phyloP scores from a whole-genome alignment of 2,329 filamentous ascomycete species.

The Dothideomycetidae sp. region DNA sequence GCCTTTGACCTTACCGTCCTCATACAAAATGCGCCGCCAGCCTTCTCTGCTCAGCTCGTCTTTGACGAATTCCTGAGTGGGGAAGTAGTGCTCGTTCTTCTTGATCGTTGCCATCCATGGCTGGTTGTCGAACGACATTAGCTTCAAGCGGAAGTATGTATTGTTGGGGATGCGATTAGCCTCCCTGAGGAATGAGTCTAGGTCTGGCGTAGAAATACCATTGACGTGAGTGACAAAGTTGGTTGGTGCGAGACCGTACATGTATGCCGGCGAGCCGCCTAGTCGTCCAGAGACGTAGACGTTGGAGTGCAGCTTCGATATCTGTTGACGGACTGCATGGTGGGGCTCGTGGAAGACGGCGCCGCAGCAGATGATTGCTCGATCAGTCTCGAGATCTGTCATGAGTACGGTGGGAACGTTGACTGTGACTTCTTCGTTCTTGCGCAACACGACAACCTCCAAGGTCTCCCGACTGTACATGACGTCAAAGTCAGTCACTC shows the following conservation, averaged over 20 bases:
- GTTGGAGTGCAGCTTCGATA: constrained; percentile 88
- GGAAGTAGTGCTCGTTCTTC: constrained; percentile 96
- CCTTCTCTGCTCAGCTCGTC: constrained; percentile 37
- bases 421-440: constrained; percentile 63
- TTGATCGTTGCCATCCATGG: constrained; percentile 99
- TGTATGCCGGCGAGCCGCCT: constrained; percentile 69
- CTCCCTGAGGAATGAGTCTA: constrained; percentile 65
- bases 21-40: constrained; percentile 44
- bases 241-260: constrained; percentile 84
- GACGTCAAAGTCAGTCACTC: constrained; percentile 81
- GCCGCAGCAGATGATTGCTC: constrained; percentile 87
- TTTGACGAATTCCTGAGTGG: constrained; percentile 51
- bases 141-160: constrained; percentile 91
- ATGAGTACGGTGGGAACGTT: constrained; percentile 75
- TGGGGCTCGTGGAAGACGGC: constrained; percentile 87
- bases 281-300: constrained; percentile 86
- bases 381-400: constrained; percentile 80
- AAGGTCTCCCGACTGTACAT: constrained; percentile 86
- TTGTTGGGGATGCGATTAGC: constrained; percentile 87
- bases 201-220: constrained; percentile 66
- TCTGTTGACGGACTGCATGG: constrained; percentile 92
- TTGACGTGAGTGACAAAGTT: constrained; percentile 98
- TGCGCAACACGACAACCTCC: constrained; percentile 73
- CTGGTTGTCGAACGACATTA: constrained; percentile 97
- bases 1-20: constrained; percentile 28